A percentile compares a stretch with the other conserved stretches of the same genome.
These are phyloP conservation scores for Pisolithus orientalis DNA, from an alignment of 768 basidiomycete species.

Conservation along the genomic window DNA sequence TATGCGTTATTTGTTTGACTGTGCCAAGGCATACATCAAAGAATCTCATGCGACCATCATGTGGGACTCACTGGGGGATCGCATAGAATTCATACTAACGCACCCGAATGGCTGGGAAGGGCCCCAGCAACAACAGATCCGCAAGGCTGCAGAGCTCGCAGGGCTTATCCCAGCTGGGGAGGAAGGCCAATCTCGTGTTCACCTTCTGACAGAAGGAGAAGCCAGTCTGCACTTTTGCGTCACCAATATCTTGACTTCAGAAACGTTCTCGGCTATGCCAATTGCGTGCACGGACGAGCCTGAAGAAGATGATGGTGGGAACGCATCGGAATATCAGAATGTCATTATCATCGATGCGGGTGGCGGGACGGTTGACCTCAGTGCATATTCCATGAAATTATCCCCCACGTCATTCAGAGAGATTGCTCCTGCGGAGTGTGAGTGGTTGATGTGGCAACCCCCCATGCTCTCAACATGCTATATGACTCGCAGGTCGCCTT, in stretches of 20 bases:
- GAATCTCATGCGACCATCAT: slow-evolving; percentile 36
- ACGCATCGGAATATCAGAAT: slow-evolving; percentile 18
- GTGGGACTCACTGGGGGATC: slow-evolving; percentile 36
- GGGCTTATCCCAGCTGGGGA: slow-evolving; percentile 39
- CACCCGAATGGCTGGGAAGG: slow-evolving; percentile 66
- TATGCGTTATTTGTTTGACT: slow-evolving; percentile 36
- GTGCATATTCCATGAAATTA: slow-evolving; percentile 33
- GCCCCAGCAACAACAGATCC: slow-evolving; percentile 47
- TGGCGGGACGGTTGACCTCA: slow-evolving; percentile 35
- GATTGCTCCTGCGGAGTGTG: slow-evolving; percentile 28
- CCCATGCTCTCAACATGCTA: neutral
- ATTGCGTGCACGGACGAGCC: slow-evolving; percentile 11
- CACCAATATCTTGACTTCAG: slow-evolving; percentile 34
- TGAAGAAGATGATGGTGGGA: slow-evolving; percentile 6
- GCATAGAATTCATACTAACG: slow-evolving; percentile 45
- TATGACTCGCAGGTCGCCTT: slow-evolving; percentile 25
- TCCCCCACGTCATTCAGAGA: slow-evolving; percentile 33
- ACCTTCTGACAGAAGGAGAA: slow-evolving; percentile 57
- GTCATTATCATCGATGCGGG: slow-evolving; percentile 48
- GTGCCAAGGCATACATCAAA: slow-evolving; percentile 37
- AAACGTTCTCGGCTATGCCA: slow-evolving; percentile 10
- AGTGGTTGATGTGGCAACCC: neutral
- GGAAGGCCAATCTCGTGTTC: slow-evolving; percentile 35
- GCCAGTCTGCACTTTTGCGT: slow-evolving; percentile 54
- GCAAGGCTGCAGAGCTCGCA: slow-evolving; percentile 44